A percentile compares a stretch with the other conserved stretches of the same genome.
These are phyloP conservation scores for Entophlyctis luteolus DNA, from an alignment of 192 early-diverging fungal species.

Conservation along the genomic window DNA sequence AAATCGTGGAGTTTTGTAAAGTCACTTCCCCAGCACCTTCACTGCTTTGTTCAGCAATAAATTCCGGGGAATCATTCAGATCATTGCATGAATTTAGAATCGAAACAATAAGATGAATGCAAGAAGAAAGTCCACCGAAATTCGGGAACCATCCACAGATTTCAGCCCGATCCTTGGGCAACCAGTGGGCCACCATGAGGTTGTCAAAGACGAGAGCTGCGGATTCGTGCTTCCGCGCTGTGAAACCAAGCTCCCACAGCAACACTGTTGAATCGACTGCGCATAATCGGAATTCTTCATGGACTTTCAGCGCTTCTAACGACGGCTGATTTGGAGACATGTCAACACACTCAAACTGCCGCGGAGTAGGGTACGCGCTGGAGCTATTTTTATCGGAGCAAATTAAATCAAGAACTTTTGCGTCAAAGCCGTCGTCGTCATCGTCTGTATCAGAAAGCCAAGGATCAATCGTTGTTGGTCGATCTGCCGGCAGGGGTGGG, in stretches of 20 bases:
- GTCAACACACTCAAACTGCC: constrained; percentile 2
- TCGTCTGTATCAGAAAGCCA: background rate
- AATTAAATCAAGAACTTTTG: background rate
- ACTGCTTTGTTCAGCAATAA: background rate
- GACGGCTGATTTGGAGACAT: constrained; percentile 7
- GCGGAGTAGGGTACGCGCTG: background rate
- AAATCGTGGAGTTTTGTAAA: background rate
- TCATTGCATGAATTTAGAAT: background rate
- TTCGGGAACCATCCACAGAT: constrained; percentile 14
- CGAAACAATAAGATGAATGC: constrained; percentile 1
- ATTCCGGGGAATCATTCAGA: background rate
- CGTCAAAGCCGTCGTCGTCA: background rate
- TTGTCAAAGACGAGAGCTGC: background rate
- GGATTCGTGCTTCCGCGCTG: background rate
- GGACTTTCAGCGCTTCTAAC: background rate
- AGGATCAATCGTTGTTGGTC: constrained; percentile 6
- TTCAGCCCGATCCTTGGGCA: background rate
- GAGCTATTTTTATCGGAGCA: background rate
- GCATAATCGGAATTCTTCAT: background rate
- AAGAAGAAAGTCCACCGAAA: constrained; percentile 1
- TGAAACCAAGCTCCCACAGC: constrained; percentile 17
- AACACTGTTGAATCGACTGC: background rate
- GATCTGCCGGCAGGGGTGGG: constrained; percentile 3
- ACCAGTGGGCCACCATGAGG: background rate
- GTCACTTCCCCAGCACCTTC: background rate